These are phyloP conservation scores for Lachnellula suecica DNA, from an alignment of 2,329 filamentous ascomycete species.

Conservation along the genomic window DNA sequence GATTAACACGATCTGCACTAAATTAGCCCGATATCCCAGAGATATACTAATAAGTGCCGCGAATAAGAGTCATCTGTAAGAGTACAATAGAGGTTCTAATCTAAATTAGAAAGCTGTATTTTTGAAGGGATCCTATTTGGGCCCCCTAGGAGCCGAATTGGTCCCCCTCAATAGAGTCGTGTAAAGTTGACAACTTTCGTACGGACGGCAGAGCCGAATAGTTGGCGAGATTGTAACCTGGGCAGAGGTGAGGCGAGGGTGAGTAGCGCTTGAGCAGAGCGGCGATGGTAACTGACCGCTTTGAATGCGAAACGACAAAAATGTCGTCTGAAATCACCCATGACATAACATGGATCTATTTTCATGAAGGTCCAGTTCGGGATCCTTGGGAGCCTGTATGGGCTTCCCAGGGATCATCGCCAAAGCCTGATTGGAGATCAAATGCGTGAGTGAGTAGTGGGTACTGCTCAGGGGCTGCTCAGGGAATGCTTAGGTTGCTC, in stretches of 20 bases:
- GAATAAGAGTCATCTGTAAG: not conserved
- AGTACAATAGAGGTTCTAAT: not conserved
- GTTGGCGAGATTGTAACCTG: not conserved
- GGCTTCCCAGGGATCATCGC: too few relatives aligned
- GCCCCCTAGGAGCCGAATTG: not conserved
- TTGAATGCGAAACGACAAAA: not conserved
- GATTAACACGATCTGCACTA: not conserved
- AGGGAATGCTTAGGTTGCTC: conserved; percentile 6
- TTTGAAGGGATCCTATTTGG: not conserved
- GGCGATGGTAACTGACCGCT: not conserved
- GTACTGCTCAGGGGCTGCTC: conserved; percentile 7
- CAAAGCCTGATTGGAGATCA: too few relatives aligned
- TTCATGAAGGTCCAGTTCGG: too few relatives aligned
- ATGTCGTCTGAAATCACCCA: not conserved
- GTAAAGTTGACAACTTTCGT: not conserved
- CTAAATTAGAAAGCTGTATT: not conserved
- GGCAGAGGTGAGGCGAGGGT: not conserved
- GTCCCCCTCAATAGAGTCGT: not conserved
- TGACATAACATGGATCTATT: too few relatives aligned
- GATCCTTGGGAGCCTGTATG: too few relatives aligned
- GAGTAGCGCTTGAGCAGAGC: not conserved
- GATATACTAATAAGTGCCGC: not conserved
- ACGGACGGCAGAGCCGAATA: conserved; percentile 2
- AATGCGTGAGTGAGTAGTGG: conserved; percentile 8
- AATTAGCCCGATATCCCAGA: not conserved